Base-by-base conservation (phyloP, 2,329 filamentous ascomycete genomes). In the Fonsecaea nubica region DNA sequence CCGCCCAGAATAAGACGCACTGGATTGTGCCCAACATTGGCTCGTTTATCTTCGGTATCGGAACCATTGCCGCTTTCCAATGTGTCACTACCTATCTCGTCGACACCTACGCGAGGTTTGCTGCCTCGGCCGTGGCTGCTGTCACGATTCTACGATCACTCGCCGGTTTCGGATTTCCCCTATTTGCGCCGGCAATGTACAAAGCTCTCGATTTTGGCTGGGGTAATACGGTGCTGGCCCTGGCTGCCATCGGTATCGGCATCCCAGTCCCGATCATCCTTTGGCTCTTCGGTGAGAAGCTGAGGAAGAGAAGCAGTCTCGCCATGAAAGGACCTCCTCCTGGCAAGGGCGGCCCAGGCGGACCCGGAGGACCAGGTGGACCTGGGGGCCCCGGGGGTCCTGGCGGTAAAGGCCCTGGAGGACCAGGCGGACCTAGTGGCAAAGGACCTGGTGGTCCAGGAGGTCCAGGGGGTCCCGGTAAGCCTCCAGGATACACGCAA, bases 1-100 rank as follows among this genome's bases (percentile, higher is more conserved):
- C 77, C 2, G 81, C 83, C 0, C 76, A 84, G 58, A 74, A 75
- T 2, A 71, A 74, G 7, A 62, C 79, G 0, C 81, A 83, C 63
- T 83, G 83, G 78, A 79, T 82, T 35, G 73, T 84, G 65, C 81
- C 82, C 6, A 78, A 84, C 54, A 76, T 82, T 32, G 79, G 81
- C 0, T 80, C 82, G 1, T 76, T 76, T 8, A 68, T 84, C 1
- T 77, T 84, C 57, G 79, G 79, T 32, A 77, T 77, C 15, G 78
- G 81, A 25, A 73, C 72, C 25, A 71, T 72, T 50, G 72, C 71
- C 40, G 67, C 72, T 25, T 73, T 74, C 65, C 72, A 74, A 52
- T 73, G 71, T 50, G 73, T 75, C 38, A 75, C 76, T 15, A 82
- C 73, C 9, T 78, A 77, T 59, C 69, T 77, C 7, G 74, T 77